These are phyloP conservation scores for Fusarium veterinarium DNA, from an alignment of 2,329 filamentous ascomycete species.

Conservation along the genomic window DNA sequence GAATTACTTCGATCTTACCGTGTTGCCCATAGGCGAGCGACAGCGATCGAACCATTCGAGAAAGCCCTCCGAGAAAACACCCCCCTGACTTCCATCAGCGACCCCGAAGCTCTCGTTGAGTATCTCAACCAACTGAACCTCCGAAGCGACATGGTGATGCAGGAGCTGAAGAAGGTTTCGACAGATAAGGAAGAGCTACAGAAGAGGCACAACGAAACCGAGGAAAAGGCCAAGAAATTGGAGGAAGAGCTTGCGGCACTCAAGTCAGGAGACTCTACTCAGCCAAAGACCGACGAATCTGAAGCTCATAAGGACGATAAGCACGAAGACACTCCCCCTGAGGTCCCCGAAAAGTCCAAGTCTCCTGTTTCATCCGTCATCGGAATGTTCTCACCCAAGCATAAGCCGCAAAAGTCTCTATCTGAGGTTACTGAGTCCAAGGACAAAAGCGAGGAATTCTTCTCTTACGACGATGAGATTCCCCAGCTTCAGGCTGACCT, in stretches of 20 bases:
- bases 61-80: conserved; percentile 91
- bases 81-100: conserved; percentile 86
- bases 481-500: conserved; percentile 83
- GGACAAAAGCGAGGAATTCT: conserved; percentile 76
- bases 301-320: conserved; percentile 47
- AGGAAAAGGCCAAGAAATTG: conserved; percentile 71
- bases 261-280: conserved; percentile 50
- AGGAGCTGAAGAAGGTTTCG: conserved; percentile 89
- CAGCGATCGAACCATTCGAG: conserved; percentile 93
- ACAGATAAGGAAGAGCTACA: conserved; percentile 84
- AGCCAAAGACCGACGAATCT: conserved; percentile 46
- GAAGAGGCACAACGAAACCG: conserved; percentile 76
- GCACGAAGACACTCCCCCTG: conserved; percentile 30
- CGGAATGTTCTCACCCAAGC: conserved; percentile 61
- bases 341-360: conserved; percentile 51
- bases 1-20: conserved; percentile 93
- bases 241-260: conserved; percentile 71
- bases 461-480: conserved; percentile 91
- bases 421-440: conserved; percentile 43
- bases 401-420: conserved; percentile 51
- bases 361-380: conserved; percentile 62
- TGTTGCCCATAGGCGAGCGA: conserved; percentile 86
- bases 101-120: conserved; percentile 85
- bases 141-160: conserved; percentile 92
- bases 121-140: conserved; percentile 89